phyloP scores from a whole-genome alignment of 805 yeast genomes.

The Hanseniaspora valbyensis region DNA sequence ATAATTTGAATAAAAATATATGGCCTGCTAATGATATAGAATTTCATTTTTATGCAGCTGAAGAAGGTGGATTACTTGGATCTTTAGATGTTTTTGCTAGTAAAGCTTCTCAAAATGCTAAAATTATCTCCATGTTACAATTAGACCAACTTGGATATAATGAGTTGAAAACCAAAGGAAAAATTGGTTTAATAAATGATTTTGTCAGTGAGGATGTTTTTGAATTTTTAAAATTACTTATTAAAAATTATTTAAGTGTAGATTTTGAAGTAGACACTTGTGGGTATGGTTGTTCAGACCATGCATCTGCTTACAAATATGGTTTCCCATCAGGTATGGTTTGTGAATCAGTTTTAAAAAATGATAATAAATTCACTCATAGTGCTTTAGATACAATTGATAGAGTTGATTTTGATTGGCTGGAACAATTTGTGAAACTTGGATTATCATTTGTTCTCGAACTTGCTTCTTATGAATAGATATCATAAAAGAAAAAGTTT shows the following conservation, averaged over 20 bases:
- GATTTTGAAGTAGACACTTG: slow-evolving; percentile 66
- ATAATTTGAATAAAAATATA: slow-evolving; percentile 22
- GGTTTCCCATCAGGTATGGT: slow-evolving; percentile 82
- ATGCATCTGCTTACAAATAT: slow-evolving; percentile 67
- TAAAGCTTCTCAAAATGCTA: slow-evolving; percentile 21
- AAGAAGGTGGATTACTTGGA: slow-evolving; percentile 85
- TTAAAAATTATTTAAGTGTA: slow-evolving; percentile 52
- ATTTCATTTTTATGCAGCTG: slow-evolving; percentile 92
- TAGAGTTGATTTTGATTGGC: slow-evolving; percentile 63
- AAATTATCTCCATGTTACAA: slow-evolving; percentile 75
- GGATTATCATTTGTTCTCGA: slow-evolving; percentile 66
- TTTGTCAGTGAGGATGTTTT: slow-evolving; percentile 47
- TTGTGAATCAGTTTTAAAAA: slow-evolving; percentile 60
- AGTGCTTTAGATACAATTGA: slow-evolving; percentile 71
- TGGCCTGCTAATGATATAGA: slow-evolving; percentile 65
- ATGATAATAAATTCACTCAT: slow-evolving; percentile 62
- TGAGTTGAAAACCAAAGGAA: slow-evolving; percentile 40
- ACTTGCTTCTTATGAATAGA: slow-evolving; percentile 39
- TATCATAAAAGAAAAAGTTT: too few species aligned
- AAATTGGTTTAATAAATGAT: slow-evolving; percentile 75
- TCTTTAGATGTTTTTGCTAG: slow-evolving; percentile 63
- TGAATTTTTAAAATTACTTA: slow-evolving; percentile 49
- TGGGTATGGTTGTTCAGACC: slow-evolving; percentile 92
- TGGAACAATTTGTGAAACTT: slow-evolving; percentile 69
- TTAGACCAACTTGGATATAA: slow-evolving; percentile 91